Base-by-base conservation (phyloP, 2,329 filamentous ascomycete species). In the Paracamarosporium sp. region DNA sequence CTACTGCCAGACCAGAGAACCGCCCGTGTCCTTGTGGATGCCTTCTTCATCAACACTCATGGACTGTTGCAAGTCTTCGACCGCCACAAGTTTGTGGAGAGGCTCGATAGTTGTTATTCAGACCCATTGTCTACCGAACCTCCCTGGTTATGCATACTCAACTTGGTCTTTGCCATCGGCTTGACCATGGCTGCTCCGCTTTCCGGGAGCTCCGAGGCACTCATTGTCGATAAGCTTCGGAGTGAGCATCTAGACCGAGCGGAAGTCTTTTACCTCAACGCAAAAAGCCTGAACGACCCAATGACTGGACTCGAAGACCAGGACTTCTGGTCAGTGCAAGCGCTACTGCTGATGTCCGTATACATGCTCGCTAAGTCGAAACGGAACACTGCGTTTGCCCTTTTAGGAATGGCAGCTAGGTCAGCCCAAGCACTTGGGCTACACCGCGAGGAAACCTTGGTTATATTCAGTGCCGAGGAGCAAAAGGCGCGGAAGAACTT, bases 321-420 rank as follows among this genome's bases (percentile, higher is more conserved):
- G 22, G 84, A 88, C 54, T 84, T 90, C 56, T 88, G 86, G 84
- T 86, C 85, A 12, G 81, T 90, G 45, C 87, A 90, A 66, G 86
- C 86, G 2, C 75, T 89, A 41, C 75, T 85, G 0, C 74, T 90
- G 33, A 89, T 90, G 83, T 81, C 87, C 0, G 72, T 89, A 2
- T 90, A 89, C 65, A 86, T 85, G 82, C 74, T 90, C 15, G 80
- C 83, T 2, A 81, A 86, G 13, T 86, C 86, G 0, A 87, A 85
- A 70, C 79, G 86, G 15, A 89, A 89, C 62, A 83, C 85, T 5
- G 85, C 88, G 0, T 88, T 87, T 73, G 81, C 82, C 15, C 86
- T 88, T 57, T 80, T 85, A 46, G 87, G 88, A 83, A 75, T 72
- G 73, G 88, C 88, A 22, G 84, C 88, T 44, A 82, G 86, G 12